A percentile compares a stretch with the other conserved stretches of the same genome.
These are phyloP conservation scores for Phlegmacium glaucopus DNA, from an alignment of 768 basidiomycete species.

Conservation along the genomic window DNA sequence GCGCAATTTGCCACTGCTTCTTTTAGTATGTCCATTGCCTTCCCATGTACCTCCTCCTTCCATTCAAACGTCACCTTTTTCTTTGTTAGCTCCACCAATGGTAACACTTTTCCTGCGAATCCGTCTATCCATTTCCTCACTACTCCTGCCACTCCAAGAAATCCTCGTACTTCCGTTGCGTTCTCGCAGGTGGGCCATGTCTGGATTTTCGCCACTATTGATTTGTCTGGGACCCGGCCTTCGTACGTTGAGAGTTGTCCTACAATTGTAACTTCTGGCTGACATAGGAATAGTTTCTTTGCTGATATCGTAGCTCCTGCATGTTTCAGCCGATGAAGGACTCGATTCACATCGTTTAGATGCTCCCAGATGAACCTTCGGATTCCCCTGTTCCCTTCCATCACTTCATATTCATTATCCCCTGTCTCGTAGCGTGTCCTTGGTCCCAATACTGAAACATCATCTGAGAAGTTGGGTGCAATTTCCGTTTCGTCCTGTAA, in stretches of 20 bases:
- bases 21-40: constrained; percentile 10
- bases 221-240: constrained; percentile 22
- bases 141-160: constrained; percentile 20
- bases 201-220: constrained; percentile 15
- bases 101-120: constrained; percentile 11
- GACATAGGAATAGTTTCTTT: constrained; percentile 18
- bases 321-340: constrained; percentile 21
- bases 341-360: constrained; percentile 2
- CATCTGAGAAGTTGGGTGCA: constrained; percentile 18
- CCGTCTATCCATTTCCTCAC: constrained; percentile 22
- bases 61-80: constrained; percentile 24
- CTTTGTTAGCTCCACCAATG: constrained; percentile 17
- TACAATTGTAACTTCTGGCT: constrained; percentile 1
- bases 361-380: constrained; percentile 1
- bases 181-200: constrained; percentile 22
- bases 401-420: background rate
- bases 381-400: background rate
- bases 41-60: constrained; percentile 8
- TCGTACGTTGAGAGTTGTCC: constrained; percentile 30
- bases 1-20: background rate
- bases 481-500: constrained; percentile 24
- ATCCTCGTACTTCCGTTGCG: constrained; percentile 12
- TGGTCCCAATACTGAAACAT: constrained; percentile 18
- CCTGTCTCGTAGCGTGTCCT: constrained; percentile 12
- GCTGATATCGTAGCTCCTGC: constrained; percentile 26